phyloP scores from a whole-genome alignment of 2,329 filamentous ascomycete species.

The Beauveria asiatica region DNA sequence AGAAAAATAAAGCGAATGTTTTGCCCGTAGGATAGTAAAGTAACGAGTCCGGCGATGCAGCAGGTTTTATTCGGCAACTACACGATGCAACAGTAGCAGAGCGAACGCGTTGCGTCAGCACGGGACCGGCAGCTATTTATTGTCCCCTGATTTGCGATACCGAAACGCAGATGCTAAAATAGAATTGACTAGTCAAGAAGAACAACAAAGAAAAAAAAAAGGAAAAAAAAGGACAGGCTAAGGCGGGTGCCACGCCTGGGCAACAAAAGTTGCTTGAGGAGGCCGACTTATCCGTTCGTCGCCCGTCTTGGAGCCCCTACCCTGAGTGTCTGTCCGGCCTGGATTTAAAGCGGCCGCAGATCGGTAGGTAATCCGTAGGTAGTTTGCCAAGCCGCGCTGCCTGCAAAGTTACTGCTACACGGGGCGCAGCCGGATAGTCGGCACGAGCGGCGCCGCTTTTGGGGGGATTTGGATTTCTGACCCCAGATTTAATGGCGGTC shows the following conservation, averaged over 20 bases:
- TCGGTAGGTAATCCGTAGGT: too few species aligned
- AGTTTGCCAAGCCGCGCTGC: neutral
- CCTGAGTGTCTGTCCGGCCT: neutral
- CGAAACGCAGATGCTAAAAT: too few species aligned
- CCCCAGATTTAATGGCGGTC: neutral
- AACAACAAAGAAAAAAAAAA: too few species aligned
- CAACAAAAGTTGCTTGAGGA: neutral
- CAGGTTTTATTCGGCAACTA: neutral
- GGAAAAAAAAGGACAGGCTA: neutral
- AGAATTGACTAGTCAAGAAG: too few species aligned
- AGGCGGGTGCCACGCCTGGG: neutral
- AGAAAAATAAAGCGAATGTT: neutral
- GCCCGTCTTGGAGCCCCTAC: neutral
- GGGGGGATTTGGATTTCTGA: neutral
- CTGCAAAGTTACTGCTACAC: neutral
- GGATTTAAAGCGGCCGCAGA: neutral
- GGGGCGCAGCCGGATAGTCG: constrained; percentile 1
- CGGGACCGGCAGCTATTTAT: constrained; percentile 2
- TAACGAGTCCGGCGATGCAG: neutral
- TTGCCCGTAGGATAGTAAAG: neutral
- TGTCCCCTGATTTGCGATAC: neutral
- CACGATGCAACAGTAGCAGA: neutral
- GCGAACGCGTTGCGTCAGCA: neutral
- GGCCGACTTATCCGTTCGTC: constrained; percentile 8
- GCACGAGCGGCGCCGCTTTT: constrained; percentile 7